phyloP scores from a whole-genome alignment of 2,329 filamentous ascomycete genomes.

The Sphaerulina populicola region DNA sequence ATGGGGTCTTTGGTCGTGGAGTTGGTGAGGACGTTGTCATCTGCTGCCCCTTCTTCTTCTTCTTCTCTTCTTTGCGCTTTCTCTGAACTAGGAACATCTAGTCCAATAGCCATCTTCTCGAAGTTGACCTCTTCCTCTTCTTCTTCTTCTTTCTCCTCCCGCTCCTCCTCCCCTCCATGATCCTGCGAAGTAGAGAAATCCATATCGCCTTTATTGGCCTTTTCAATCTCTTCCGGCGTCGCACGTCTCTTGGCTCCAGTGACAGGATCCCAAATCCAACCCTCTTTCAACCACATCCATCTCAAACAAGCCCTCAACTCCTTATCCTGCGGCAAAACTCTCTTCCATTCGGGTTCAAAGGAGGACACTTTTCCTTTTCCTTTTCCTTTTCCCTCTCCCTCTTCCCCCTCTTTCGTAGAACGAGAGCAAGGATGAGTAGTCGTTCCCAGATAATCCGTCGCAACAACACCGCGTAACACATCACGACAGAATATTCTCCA shows the following conservation, averaged over 20 bases:
- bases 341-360: conserved; percentile 85
- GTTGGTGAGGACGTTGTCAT: too few relatives aligned
- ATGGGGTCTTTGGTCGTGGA: too few relatives aligned
- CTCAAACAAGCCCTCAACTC: conserved; percentile 77
- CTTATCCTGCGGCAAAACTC: conserved; percentile 74
- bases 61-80: conserved; percentile 9
- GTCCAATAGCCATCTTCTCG: conserved; percentile 20
- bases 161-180: too few relatives aligned
- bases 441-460: conserved; percentile 57
- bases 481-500: conserved; percentile 94
- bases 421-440: conserved; percentile 25
- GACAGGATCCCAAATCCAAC: conserved; percentile 68
- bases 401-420: too few relatives aligned
- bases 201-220: conserved; percentile 52
- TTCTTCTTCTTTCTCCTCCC: too few relatives aligned
- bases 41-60: neutral
- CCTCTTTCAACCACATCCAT: conserved; percentile 88
- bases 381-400: too few relatives aligned
- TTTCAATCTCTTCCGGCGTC: conserved; percentile 45
- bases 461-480: conserved; percentile 56
- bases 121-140: conserved; percentile 23
- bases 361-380: conserved; percentile 28
- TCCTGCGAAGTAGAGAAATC: conserved; percentile 22
- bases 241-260: conserved; percentile 57
- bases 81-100: conserved; percentile 8